phyloP scores from a whole-genome alignment of 2,329 filamentous ascomycete genomes.

The Cladobotryum protrusum region DNA sequence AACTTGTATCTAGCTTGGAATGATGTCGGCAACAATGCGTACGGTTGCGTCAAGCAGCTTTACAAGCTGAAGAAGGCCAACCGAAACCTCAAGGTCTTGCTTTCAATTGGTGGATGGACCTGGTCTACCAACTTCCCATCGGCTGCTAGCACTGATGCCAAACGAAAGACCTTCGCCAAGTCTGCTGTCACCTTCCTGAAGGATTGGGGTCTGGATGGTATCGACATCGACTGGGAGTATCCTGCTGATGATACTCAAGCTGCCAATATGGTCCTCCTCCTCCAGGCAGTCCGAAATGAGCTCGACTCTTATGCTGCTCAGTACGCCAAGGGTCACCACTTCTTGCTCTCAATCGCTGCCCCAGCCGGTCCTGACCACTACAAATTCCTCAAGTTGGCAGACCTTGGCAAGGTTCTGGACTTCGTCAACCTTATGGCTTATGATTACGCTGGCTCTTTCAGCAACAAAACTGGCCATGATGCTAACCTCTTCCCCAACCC shows the following conservation, averaged over 20 bases:
- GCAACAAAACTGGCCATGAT: constrained; percentile 56
- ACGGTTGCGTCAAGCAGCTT: constrained; percentile 76
- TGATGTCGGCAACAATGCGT: constrained; percentile 63
- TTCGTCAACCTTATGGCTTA: constrained; percentile 68
- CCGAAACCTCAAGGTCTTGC: constrained; percentile 68
- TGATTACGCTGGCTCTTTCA: constrained; percentile 71
- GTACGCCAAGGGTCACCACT: constrained; percentile 42
- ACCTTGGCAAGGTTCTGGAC: constrained; percentile 46
- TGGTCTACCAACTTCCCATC: constrained; percentile 70
- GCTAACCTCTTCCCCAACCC: constrained; percentile 61
- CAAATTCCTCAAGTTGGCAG: constrained; percentile 39
- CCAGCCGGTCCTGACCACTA: constrained; percentile 46
- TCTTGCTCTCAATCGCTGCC: constrained; percentile 48
- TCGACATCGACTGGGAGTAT: constrained; percentile 39
- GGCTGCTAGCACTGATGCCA: constrained; percentile 56
- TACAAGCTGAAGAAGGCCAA: constrained; percentile 71
- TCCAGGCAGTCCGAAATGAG: constrained; percentile 38
- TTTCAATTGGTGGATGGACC: constrained; percentile 82
- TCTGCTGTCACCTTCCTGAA: constrained; percentile 63
- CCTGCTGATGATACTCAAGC: constrained; percentile 33
- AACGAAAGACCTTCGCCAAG: constrained; percentile 61
- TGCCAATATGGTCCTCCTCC: constrained; percentile 38
- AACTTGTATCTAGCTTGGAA: constrained; percentile 43
- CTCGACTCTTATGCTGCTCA: constrained; percentile 43
- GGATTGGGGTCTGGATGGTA: constrained; percentile 59